Base-by-base conservation (phyloP, 768 basidiomycete genomes). In the Inosperma sp. region DNA sequence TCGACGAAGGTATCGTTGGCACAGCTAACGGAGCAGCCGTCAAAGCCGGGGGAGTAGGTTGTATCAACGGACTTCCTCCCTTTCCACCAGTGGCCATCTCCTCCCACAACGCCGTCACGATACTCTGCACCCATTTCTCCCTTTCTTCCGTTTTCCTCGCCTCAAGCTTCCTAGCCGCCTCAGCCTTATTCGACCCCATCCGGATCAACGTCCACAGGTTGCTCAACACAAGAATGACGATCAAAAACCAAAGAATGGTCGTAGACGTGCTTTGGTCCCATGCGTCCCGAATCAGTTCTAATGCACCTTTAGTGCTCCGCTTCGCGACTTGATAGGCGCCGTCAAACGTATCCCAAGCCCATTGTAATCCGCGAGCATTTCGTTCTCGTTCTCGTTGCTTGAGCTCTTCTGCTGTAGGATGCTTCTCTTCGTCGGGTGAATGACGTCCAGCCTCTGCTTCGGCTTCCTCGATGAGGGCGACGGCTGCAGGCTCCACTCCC, bases 291-390 rank as follows among this genome's bases (percentile, higher is more conserved):
- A 93, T 72, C 35, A 93, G 82, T 71, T 91, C 90, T 53, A 91
- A 62, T 21, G 86, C 85, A 16, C 81, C 87, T 39, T 68, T 73
- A 35, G 86, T 79, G 53, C 86, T 88, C 62, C 81, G 80, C 60
- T 69, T 72, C 25, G 81, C 88, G 53, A 93, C 89, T 56, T 78
- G 74, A 53, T 71, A 77, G 2, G 90, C 84, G 8, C 88, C 90
- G 25, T 83, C 84, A 64, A 88, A 78, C 40, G 90, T 93, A 57
- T 93, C 90, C 71, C 82, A 88, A 3, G 89, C 89, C 90, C 90
- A 93, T 60, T 93, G 90, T 56, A 91, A 68, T 0, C 82, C 82
- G 14, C 87, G 84, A 51, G 74, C 78, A 53, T 83, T 82, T 13
- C 84, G 80, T 62, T 87, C 83, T 49, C 76, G 72, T 63, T 86